Evolutionary conservation across 139 green algal genomes (phyloP).

Genomic region (Chlorella sp.): DNA sequence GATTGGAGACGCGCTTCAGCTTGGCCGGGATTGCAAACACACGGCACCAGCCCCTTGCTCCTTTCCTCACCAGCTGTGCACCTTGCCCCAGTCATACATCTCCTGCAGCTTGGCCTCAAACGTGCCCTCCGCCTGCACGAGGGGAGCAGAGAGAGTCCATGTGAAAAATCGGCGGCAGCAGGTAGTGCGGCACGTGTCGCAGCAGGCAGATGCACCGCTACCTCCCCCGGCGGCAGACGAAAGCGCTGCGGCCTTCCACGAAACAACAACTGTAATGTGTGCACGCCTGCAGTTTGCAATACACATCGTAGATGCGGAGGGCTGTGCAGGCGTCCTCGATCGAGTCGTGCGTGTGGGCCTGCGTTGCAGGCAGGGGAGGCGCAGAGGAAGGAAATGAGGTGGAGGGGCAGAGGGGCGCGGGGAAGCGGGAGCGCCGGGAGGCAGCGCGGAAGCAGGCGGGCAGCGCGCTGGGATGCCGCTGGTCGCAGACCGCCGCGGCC

Average conservation of each 20-base stretch:
- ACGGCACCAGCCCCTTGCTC: conserved; percentile 42
- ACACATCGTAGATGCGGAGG: conserved; percentile 63
- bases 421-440: too few species aligned
- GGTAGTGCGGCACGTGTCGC: too few species aligned
- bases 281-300: too few species aligned
- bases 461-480: not conserved
- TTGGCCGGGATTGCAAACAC: not conserved
- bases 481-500: conserved; percentile 14
- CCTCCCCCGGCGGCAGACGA: too few species aligned
- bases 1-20: not conserved
- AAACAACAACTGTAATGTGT: too few species aligned
- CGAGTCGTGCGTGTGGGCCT: conserved; percentile 74
- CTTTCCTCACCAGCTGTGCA: conserved; percentile 84
- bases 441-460: not conserved
- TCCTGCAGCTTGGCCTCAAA: conserved; percentile 75
- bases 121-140: conserved; percentile 49
- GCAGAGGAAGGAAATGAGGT: too few species aligned
- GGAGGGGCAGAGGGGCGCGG: too few species aligned
- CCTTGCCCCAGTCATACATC: conserved; percentile 86
- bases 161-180: too few species aligned
- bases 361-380: too few species aligned
- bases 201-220: too few species aligned
- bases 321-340: conserved; percentile 95
- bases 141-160: too few species aligned
- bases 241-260: too few species aligned